Evolutionary conservation across 176 grass and related monocot genomes (phyloP).

Genomic region (Juncus effusus): DNA sequence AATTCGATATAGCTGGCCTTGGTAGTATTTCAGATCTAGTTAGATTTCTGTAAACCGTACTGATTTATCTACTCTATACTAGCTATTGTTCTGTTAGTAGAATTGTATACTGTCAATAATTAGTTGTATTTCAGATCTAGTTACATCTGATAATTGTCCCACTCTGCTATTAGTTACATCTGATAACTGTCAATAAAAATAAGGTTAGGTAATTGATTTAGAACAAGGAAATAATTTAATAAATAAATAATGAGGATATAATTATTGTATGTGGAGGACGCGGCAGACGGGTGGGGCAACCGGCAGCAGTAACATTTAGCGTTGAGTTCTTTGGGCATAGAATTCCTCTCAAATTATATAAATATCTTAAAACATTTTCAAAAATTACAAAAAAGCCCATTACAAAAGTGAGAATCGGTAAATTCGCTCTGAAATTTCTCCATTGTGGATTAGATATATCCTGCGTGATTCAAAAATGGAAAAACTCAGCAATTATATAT

Average conservation of each 20-base stretch:
- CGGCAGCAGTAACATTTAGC: too few relatives aligned
- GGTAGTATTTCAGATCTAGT: neutral
- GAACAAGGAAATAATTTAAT: too few relatives aligned
- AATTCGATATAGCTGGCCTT: neutral
- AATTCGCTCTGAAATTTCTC: slow-evolving; percentile 84
- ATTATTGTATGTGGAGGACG: too few relatives aligned
- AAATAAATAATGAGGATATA: too few relatives aligned
- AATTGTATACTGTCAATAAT: neutral
- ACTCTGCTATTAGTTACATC: neutral
- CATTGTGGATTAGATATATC: slow-evolving; percentile 86
- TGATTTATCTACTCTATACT: neutral
- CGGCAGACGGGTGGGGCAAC: too few relatives aligned
- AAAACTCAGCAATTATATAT: too few relatives aligned
- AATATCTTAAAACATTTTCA: slow-evolving; percentile 42
- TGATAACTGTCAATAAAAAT: too few relatives aligned
- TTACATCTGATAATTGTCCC: neutral
- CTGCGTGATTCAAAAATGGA: slow-evolving; percentile 27
- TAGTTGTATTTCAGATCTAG: neutral
- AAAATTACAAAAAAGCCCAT: slow-evolving; percentile 57
- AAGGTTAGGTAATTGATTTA: too few relatives aligned
- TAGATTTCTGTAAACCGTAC: neutral
- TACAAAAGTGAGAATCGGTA: slow-evolving; percentile 64
- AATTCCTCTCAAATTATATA: slow-evolving; percentile 47
- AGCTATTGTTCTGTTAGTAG: too few relatives aligned
- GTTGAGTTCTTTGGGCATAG: too few relatives aligned